Evolutionary conservation across 2,329 filamentous ascomycete genomes (phyloP).

Genomic region (Proliferodiscus dingleyae): DNA sequence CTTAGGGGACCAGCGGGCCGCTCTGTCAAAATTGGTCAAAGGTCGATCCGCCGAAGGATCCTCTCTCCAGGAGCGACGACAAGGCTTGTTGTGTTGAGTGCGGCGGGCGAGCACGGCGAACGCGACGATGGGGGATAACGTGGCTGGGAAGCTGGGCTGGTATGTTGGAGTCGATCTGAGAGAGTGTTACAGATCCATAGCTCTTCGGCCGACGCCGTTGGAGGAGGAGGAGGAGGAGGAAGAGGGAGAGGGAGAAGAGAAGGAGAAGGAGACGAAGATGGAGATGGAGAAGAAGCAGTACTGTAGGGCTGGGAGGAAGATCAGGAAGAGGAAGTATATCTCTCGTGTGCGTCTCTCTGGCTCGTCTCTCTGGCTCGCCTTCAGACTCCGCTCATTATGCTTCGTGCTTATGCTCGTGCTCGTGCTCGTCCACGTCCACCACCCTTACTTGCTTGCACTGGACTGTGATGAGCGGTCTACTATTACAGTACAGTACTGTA

Average conservation of each 20-base stretch:
- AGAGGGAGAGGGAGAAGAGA: background rate
- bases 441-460: no score
- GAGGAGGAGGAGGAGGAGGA: background rate
- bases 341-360: background rate
- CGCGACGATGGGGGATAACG: background rate
- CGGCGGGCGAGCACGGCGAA: background rate
- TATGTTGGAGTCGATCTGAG: slow-evolving; percentile 5
- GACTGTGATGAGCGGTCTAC: no score
- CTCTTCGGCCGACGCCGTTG: background rate
- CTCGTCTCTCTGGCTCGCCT: background rate
- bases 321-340: background rate
- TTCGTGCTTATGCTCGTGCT: no score
- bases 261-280: no score
- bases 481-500: no score
- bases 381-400: no score
- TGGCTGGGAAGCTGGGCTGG: background rate
- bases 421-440: no score
- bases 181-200: slow-evolving; percentile 9
- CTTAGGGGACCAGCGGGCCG: background rate
- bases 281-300: no score
- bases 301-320: no score
- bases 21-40: background rate
- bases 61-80: background rate
- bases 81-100: background rate
- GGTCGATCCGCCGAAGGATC: background rate